Evolutionary conservation across 441 rosid genomes (phyloP), one percentile per base, ranked within the genome.

Genomic region (Adansonia rubrostipa): DNA sequence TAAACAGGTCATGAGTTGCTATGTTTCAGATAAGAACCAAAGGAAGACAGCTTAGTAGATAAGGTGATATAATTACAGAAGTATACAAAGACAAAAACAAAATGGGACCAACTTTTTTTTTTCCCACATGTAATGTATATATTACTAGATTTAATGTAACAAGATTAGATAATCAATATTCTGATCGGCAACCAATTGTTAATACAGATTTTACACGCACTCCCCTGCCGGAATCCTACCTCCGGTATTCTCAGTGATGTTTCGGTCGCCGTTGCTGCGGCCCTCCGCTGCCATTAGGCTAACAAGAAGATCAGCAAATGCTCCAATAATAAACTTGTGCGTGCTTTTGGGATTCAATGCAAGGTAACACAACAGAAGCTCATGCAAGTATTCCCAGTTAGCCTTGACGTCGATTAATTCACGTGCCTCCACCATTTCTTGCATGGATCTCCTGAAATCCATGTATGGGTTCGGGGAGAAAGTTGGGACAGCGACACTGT

Each of bases 401-500:
- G 85, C 87, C 79, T 78, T 79, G 20, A 87, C 91, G 71, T 92
- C 95, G 6, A 80, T 74, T 50, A 88, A 80, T 67, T 73, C 82
- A 48, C 83, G 88, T 36, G 97, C 98, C 78, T 93, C 95, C 80
- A 92, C 91, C 99, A 95, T 95, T 86, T 95, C 99, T 65, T 91
- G 90, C 99, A 95, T 95, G 79, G 99, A 95, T 80, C 77, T 80
- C 79, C 96, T 78, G 89, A 95, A 93, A 80, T 93, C 98, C 74
- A 81, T 77, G 83, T 86, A 88, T 0, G 99, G 99, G 82, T 95
- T 95, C 61, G 94, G 95, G 40, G 99, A 93, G 83, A 87, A 83
- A 0, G 92, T 90, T 47, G 89, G 80, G 53, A 92, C 87, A 8
- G 93, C 97, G 20, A 87, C 85, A 48, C 89, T 82, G 70, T 81